Conservation (phyloP, 176 grass and related monocot species). For the Rhipidocladum racemiflorum region DNA sequence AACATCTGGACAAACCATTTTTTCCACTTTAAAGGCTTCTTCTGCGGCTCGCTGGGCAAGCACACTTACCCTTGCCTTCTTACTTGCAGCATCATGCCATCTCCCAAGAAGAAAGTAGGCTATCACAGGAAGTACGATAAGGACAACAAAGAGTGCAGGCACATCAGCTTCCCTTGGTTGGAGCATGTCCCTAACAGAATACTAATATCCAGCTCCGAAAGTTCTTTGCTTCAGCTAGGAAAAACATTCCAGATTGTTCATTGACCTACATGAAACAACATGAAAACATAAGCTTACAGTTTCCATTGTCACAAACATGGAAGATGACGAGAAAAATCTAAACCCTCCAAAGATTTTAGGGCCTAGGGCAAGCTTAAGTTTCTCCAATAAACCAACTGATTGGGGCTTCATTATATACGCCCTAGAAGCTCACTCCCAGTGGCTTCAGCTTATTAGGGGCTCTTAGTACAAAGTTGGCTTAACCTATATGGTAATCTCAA, state of each 20-base stretch:
- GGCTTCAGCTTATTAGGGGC: not conserved
- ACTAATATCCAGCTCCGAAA: conserved; percentile 62
- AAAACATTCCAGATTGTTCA: conserved; percentile 50
- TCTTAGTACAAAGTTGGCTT: not conserved
- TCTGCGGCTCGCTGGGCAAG: conserved; percentile 77
- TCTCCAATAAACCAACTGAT: not conserved
- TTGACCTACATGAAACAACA: conserved; percentile 40
- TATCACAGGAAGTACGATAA: conserved; percentile 81
- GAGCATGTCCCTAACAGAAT: conserved; percentile 93
- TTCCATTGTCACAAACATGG: conserved; percentile 5
- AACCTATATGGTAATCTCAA: conserved; percentile 18
- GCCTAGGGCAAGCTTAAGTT: not conserved
- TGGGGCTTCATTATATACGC: not conserved
- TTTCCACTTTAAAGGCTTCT: conserved; percentile 68
- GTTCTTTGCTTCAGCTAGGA: conserved; percentile 34
- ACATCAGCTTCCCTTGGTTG: conserved; percentile 92
- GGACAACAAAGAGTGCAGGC: conserved; percentile 68
- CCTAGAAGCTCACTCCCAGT: not conserved
- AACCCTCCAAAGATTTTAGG: not conserved
- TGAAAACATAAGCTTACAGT: not conserved
- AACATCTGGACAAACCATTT: conserved; percentile 63
- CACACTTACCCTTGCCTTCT: conserved; percentile 61
- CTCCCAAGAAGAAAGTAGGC: conserved; percentile 91
- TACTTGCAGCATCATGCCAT: conserved; percentile 73
- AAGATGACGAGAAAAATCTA: not conserved